phyloP scores from a whole-genome alignment of 768 basidiomycete genomes.

The Sutorius australiensis region DNA sequence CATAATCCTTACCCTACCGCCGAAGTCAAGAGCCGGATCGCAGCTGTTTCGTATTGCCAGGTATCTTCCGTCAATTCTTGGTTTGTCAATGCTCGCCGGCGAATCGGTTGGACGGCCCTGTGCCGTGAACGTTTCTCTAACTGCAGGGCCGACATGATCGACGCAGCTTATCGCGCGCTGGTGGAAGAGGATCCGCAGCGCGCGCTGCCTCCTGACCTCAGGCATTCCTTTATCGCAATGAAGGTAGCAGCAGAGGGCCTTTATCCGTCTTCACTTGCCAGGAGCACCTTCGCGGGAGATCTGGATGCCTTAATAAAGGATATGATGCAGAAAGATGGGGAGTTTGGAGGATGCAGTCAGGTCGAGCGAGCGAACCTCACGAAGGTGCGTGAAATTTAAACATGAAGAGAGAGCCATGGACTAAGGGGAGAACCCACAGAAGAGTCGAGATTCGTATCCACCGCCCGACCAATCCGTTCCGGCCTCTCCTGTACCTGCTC shows the following conservation, averaged over 20 bases:
- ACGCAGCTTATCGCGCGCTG: constrained; percentile 28
- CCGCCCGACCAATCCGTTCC: constrained; percentile 12
- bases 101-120: constrained; percentile 50
- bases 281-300: constrained; percentile 28
- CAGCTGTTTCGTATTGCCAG: constrained; percentile 21
- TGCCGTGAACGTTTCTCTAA: constrained; percentile 30
- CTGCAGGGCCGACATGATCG: constrained; percentile 24
- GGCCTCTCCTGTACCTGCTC: constrained; percentile 8
- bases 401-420: neutral
- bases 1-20: constrained; percentile 50
- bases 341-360: neutral
- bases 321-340: constrained; percentile 14
- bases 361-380: neutral
- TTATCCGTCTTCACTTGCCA: constrained; percentile 25
- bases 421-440: constrained; percentile 1
- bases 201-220: constrained; percentile 13
- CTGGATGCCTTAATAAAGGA: constrained; percentile 31
- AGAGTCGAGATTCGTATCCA: constrained; percentile 6
- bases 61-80: constrained; percentile 38
- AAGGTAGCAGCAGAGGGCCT: constrained; percentile 30
- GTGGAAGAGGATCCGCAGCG: constrained; percentile 18
- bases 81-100: constrained; percentile 46
- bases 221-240: constrained; percentile 29
- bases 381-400: constrained; percentile 2
- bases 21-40: constrained; percentile 22